phyloP scores from a whole-genome alignment of 2,329 filamentous ascomycete genomes.

The Coniochaeta sp. region DNA sequence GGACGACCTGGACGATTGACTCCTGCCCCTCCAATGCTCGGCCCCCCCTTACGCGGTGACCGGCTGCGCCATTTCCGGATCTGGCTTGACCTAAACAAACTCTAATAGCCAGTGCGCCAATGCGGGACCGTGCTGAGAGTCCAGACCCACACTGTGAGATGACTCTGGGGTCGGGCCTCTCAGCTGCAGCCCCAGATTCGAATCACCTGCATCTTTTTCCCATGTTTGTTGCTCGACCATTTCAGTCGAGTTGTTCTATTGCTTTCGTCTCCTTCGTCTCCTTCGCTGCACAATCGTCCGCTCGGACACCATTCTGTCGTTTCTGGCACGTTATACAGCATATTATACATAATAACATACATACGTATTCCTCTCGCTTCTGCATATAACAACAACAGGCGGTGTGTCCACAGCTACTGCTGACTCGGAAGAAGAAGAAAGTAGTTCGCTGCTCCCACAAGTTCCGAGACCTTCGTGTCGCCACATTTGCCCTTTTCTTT shows the following conservation, averaged over 20 bases:
- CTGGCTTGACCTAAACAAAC: background rate
- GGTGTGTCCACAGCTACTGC: background rate
- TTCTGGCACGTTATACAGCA: background rate
- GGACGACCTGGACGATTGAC: no score
- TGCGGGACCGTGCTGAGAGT: background rate
- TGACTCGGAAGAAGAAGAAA: background rate
- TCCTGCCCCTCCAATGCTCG: no score
- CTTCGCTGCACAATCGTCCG: background rate
- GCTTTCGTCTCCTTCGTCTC: background rate
- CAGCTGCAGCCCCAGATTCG: constrained; percentile 1
- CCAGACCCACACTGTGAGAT: background rate
- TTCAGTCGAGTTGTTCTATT: background rate
- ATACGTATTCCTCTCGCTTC: background rate
- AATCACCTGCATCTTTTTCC: constrained; percentile 1
- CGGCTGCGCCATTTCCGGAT: background rate
- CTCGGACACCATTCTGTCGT: background rate
- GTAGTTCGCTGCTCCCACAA: background rate
- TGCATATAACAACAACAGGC: background rate
- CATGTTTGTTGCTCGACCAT: background rate
- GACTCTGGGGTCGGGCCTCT: background rate
- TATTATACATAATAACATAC: background rate
- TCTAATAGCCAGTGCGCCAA: background rate
- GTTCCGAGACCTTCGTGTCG: background rate
- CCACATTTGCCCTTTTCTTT: background rate
- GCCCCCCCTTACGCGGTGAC: no score